Evolutionary conservation across 169 alveolate genomes (phyloP), one percentile per base, ranked within the genome.

Genomic region (Cryptosporidium baileyi): DNA sequence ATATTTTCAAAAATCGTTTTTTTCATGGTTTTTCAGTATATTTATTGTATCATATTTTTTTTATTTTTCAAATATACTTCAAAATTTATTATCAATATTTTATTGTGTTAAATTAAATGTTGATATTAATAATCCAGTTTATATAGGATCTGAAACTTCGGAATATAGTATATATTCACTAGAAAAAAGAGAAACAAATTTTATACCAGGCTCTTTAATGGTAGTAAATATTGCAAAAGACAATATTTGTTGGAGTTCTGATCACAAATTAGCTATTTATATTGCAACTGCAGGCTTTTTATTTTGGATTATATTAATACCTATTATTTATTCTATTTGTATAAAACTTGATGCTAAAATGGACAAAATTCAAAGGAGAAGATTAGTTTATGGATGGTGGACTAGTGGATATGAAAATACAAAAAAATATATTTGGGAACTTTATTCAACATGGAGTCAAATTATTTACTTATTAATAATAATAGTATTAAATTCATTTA

Each of bases 341-440:
- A 57, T 74, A 52, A 24, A 36, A 22, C 17, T 51, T 36, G 85
- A 74, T 38, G 54, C 51, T 3, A 74, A 54, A 49, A 74, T 32
- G 30, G 85, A 74, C 19, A 52, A 38, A 49, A 38, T 57, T 9
- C 63, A 74, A 43, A 52, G 85, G 30, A 74, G 85, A 54, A 51
- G 85, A 40, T 54, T 74, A 38, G 65, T 74, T 13, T 74, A 54
- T 74, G 85, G 85, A 2, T 74, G 85, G 85, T 74, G 85, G 85
- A 59, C 43, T 36, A 52, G 85, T 15, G 85, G 85, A 32, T 74
- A 74, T 74, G 85, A 74, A 36, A 52, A 52, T 38, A 54, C 60
- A 11, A n/a, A 28, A 28, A 36, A 22, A 49, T 51, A 54, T 51
- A 30, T 57, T n/a, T 74, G 85, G 85, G 85, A 74, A 19, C 3